These are phyloP conservation scores for Wakefieldia striispora DNA, from an alignment of 768 basidiomycete genomes.

Conservation along the genomic window DNA sequence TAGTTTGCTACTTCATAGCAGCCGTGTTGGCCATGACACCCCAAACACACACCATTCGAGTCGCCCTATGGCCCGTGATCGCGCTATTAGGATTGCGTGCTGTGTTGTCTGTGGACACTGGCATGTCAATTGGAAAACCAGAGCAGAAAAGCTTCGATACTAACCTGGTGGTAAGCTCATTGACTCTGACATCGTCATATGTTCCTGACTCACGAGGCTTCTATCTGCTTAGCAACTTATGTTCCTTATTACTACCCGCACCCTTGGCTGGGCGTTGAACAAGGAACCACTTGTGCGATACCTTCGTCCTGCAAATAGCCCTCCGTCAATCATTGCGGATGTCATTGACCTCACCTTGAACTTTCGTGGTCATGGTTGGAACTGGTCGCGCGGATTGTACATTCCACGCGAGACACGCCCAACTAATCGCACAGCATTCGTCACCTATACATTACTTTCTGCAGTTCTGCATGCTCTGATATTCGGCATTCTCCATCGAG, in stretches of 20 bases:
- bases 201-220: not conserved
- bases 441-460: slow-evolving; percentile 33
- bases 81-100: slow-evolving; percentile 43
- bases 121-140: slow-evolving; percentile 2
- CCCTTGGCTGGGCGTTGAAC: slow-evolving; percentile 16
- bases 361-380: slow-evolving; percentile 60
- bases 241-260: slow-evolving; percentile 7
- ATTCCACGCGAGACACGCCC: slow-evolving; percentile 40
- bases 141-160: slow-evolving; percentile 4
- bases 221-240: slow-evolving; percentile 11
- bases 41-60: slow-evolving; percentile 40
- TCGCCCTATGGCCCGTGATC: slow-evolving; percentile 47
- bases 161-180: slow-evolving; percentile 9
- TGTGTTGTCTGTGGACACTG: slow-evolving; percentile 18
- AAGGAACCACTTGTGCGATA: slow-evolving; percentile 14
- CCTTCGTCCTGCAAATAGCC: slow-evolving; percentile 3
- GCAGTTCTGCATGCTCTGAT: slow-evolving; percentile 36
- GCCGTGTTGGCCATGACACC: slow-evolving; percentile 50
- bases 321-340: slow-evolving; percentile 27
- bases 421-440: slow-evolving; percentile 37
- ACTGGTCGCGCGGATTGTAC: slow-evolving; percentile 43
- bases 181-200: too few relatives aligned
- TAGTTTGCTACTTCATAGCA: slow-evolving; percentile 44
- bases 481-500: slow-evolving; percentile 46
- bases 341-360: slow-evolving; percentile 50